phyloP scores from a whole-genome alignment of 192 early-diverging fungal species.

The Rhizoclosmatium globosum region DNA sequence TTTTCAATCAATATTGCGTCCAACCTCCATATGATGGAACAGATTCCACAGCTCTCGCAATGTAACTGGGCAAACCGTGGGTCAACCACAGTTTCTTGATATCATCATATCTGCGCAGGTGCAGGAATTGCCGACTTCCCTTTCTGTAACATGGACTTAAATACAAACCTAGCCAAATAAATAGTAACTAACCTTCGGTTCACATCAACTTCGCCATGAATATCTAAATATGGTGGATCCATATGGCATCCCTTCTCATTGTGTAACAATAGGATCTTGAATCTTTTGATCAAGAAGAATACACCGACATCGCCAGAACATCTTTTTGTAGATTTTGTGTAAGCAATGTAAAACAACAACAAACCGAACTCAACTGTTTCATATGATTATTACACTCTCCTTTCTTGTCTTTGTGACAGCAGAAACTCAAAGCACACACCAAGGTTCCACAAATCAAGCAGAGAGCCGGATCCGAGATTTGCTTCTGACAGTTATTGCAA shows the following conservation, averaged over 20 bases:
- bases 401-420: conserved; percentile 84
- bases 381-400: conserved; percentile 97
- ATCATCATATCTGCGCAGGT: conserved; percentile 88
- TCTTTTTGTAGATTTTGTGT: conserved; percentile 51
- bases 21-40: conserved; percentile 21
- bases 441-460: conserved; percentile 94
- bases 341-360: conserved; percentile 17
- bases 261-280: conserved; percentile 83
- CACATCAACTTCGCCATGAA: conserved; percentile 95
- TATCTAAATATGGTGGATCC: conserved; percentile 91
- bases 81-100: conserved; percentile 84
- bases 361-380: conserved; percentile 58
- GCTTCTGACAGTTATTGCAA: conserved; percentile 84
- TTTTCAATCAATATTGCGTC: conserved; percentile 17
- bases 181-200: conserved; percentile 69
- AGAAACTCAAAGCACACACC: conserved; percentile 93
- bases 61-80: conserved; percentile 83
- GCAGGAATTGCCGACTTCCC: conserved; percentile 89
- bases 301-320: conserved; percentile 92
- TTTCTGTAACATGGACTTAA: conserved; percentile 59
- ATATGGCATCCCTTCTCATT: conserved; percentile 88
- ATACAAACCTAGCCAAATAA: conserved; percentile 16
- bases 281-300: conserved; percentile 89
- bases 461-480: conserved; percentile 89
- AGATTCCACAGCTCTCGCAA: conserved; percentile 67